These are phyloP conservation scores for Citrus trifoliata DNA, from an alignment of 345 rosid species.

Conservation along the genomic window DNA sequence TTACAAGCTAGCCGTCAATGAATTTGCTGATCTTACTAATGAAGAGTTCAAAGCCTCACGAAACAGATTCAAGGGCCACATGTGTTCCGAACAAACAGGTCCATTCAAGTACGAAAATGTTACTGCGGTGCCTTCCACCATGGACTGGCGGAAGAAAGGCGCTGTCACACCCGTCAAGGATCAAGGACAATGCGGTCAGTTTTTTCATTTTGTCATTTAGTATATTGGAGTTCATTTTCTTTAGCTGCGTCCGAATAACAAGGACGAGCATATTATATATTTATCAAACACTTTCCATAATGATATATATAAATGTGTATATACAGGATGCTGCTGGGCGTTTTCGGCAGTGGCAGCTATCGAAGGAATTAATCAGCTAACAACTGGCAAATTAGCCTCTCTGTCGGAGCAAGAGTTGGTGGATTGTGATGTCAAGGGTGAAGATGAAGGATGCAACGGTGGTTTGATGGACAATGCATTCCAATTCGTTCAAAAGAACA, in stretches of 20 bases:
- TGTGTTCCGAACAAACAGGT: constrained; percentile 17
- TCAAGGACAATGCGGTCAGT: constrained; percentile 53
- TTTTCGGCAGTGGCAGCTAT: constrained; percentile 51
- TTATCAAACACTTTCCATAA: background rate
- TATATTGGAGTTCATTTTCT: too few species aligned
- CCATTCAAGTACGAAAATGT: constrained; percentile 38
- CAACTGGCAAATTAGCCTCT: constrained; percentile 28
- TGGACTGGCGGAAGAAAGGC: constrained; percentile 59
- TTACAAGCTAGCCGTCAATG: constrained; percentile 42
- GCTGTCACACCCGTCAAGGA: constrained; percentile 52
- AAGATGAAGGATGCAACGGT: constrained; percentile 41
- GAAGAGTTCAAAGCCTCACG: constrained; percentile 36
- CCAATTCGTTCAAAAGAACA: constrained; percentile 22
- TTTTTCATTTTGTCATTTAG: too few species aligned
- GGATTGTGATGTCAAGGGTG: constrained; percentile 35
- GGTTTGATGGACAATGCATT: constrained; percentile 38
- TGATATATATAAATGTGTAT: background rate
- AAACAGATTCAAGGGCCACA: constrained; percentile 38
- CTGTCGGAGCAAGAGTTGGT: constrained; percentile 44
- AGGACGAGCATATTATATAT: too few species aligned
- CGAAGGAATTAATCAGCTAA: constrained; percentile 35
- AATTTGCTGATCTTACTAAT: constrained; percentile 44
- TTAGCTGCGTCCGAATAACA: too few species aligned
- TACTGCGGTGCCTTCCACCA: constrained; percentile 22
- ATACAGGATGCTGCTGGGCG: constrained; percentile 48